These are phyloP conservation scores for Purshia tridentata DNA, from an alignment of 306 rosid genomes.

Conservation along the genomic window DNA sequence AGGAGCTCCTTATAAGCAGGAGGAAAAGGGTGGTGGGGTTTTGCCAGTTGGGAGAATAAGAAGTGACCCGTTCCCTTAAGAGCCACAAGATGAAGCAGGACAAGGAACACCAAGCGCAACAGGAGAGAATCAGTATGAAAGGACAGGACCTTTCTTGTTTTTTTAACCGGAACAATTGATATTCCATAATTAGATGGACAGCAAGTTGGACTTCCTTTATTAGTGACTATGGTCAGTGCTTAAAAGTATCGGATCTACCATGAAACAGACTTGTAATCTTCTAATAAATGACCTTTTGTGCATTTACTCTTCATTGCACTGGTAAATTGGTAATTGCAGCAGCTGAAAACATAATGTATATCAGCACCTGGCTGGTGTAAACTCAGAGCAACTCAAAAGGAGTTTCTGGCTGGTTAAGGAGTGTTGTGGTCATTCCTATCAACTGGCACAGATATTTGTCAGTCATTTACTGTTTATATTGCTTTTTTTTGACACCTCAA, in stretches of 20 bases:
- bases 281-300: background rate
- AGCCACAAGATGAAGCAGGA: conserved; percentile 44
- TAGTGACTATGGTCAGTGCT: conserved; percentile 26
- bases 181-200: conserved; percentile 26
- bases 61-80: conserved; percentile 40
- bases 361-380: background rate
- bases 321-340: conserved; percentile 4
- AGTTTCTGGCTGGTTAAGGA: too few relatives aligned
- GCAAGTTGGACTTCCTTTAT: conserved; percentile 28
- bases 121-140: conserved; percentile 49
- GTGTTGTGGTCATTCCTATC: too few relatives aligned
- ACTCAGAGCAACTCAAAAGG: too few relatives aligned
- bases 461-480: background rate
- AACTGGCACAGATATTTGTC: background rate
- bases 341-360: background rate
- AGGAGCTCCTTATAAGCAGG: conserved; percentile 50
- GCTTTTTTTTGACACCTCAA: background rate
- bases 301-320: too few relatives aligned
- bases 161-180: conserved; percentile 30
- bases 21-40: conserved; percentile 44
- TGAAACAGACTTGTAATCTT: background rate
- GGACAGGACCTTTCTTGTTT: conserved; percentile 11
- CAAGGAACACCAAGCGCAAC: conserved; percentile 35
- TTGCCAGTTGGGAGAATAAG: conserved; percentile 34
- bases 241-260: conserved; percentile 23